phyloP scores from a whole-genome alignment of 169 alveolate species.

The Besnoitia besnoiti region DNA sequence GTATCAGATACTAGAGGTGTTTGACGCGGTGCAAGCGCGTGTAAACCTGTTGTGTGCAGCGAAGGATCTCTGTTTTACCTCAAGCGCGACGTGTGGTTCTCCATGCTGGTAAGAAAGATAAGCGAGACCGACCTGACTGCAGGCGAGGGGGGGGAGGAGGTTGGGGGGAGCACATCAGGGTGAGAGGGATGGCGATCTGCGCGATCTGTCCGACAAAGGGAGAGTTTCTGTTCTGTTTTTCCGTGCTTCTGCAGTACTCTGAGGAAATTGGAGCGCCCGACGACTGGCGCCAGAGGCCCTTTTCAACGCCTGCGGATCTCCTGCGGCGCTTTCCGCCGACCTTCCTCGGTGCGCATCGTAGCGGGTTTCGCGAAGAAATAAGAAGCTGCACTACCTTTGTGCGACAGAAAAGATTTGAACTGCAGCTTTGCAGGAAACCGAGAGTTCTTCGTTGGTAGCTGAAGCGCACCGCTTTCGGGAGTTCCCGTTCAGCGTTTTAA shows the following conservation, averaged over 20 bases:
- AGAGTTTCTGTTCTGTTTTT: background rate
- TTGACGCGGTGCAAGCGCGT: background rate
- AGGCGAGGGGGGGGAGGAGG: background rate
- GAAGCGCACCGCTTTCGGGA: too few relatives aligned
- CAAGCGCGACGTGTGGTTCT: conserved; percentile 7
- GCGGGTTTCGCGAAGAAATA: too few relatives aligned
- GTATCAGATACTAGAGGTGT: too few relatives aligned
- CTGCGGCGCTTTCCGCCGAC: conserved; percentile 19
- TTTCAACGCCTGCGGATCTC: background rate
- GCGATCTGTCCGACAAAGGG: background rate
- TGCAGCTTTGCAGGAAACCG: background rate
- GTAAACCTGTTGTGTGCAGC: background rate
- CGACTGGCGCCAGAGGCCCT: conserved; percentile 26
- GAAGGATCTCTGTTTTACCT: background rate
- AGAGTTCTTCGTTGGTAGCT: too few relatives aligned
- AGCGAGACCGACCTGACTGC: background rate
- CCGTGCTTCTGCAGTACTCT: background rate
- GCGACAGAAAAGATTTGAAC: background rate
- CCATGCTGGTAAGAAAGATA: background rate
- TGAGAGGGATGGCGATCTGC: background rate
- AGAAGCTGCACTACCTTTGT: too few relatives aligned
- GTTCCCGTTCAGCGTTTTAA: too few relatives aligned
- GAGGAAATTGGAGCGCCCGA: background rate
- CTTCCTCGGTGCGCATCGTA: background rate
- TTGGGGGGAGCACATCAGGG: background rate